These are phyloP conservation scores for Acacia acuminata DNA, from an alignment of 306 rosid species.

Conservation along the genomic window DNA sequence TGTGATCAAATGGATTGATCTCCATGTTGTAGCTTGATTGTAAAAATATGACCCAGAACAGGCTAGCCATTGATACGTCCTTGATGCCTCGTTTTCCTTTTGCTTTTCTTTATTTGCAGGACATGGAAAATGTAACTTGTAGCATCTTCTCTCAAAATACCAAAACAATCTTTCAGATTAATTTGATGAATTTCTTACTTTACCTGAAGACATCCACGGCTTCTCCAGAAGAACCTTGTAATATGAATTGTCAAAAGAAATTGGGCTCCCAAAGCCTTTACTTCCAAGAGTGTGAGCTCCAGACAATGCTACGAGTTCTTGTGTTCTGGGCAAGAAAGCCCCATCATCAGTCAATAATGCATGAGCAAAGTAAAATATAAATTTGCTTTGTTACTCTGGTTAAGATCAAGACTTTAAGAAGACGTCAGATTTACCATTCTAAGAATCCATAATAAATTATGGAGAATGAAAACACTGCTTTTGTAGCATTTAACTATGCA, in stretches of 20 bases:
- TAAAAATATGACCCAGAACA: conserved; percentile 25
- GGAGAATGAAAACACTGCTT: conserved; percentile 11
- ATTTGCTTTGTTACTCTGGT: conserved; percentile 18
- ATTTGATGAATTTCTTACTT: conserved; percentile 21
- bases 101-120: conserved; percentile 20
- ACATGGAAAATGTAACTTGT: background rate
- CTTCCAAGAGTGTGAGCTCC: conserved; percentile 97
- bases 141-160: conserved; percentile 6
- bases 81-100: conserved; percentile 16
- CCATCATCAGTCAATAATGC: conserved; percentile 21
- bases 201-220: conserved; percentile 76
- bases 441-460: conserved; percentile 6
- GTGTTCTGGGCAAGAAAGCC: conserved; percentile 61
- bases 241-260: conserved; percentile 83
- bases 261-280: conserved; percentile 90
- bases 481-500: conserved; percentile 13
- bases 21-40: conserved; percentile 8
- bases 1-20: conserved; percentile 13
- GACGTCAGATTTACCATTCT: conserved; percentile 11
- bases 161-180: conserved; percentile 9
- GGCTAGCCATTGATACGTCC: conserved; percentile 13
- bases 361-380: conserved; percentile 16
- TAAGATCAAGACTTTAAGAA: conserved; percentile 3
- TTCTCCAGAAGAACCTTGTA: conserved; percentile 84
- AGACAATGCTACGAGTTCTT: conserved; percentile 87